phyloP scores from a whole-genome alignment of 2,329 filamentous ascomycete genomes.

The Neonectria punicea region DNA sequence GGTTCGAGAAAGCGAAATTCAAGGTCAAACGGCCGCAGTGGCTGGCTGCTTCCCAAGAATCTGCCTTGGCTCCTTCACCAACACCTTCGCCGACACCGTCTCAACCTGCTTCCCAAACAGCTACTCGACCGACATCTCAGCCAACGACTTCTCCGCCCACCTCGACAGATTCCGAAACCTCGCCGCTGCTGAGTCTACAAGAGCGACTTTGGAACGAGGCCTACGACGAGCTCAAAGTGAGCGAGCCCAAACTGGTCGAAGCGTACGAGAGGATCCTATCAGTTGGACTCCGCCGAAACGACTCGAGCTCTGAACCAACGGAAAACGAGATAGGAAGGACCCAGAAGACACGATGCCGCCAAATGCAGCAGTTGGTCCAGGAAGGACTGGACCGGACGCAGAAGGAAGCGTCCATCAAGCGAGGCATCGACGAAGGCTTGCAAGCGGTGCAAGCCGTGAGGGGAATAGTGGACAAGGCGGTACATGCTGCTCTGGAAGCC shows the following conservation, averaged over 20 bases:
- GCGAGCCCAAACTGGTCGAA: slow-evolving; percentile 29
- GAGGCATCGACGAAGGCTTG: slow-evolving; percentile 37
- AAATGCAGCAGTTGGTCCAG: slow-evolving; percentile 46
- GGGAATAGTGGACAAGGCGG: slow-evolving; percentile 38
- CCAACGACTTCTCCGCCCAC: background rate
- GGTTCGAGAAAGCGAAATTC: background rate
- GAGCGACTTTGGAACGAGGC: slow-evolving; percentile 26
- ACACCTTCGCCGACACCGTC: background rate
- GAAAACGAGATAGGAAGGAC: slow-evolving; percentile 23
- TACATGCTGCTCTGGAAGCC: slow-evolving; percentile 47
- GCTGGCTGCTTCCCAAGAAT: background rate
- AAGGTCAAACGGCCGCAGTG: background rate
- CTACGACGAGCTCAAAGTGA: slow-evolving; percentile 31
- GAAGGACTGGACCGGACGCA: slow-evolving; percentile 43
- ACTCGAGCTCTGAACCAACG: background rate
- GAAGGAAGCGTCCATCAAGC: slow-evolving; percentile 39
- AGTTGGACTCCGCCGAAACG: slow-evolving; percentile 12
- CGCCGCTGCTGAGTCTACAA: background rate
- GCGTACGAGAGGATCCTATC: slow-evolving; percentile 37
- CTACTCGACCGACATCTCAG: background rate
- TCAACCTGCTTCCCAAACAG: background rate
- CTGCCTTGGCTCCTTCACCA: background rate
- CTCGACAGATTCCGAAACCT: slow-evolving; percentile 1
- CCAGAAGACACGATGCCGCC: slow-evolving; percentile 16
- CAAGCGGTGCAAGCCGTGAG: slow-evolving; percentile 39